Percentiles rank a stretch among this genome's conserved stretches.
Evolutionary conservation across 2,329 filamentous ascomycete species (phyloP).

Genomic region (Aspergillus pseudonomiae): DNA sequence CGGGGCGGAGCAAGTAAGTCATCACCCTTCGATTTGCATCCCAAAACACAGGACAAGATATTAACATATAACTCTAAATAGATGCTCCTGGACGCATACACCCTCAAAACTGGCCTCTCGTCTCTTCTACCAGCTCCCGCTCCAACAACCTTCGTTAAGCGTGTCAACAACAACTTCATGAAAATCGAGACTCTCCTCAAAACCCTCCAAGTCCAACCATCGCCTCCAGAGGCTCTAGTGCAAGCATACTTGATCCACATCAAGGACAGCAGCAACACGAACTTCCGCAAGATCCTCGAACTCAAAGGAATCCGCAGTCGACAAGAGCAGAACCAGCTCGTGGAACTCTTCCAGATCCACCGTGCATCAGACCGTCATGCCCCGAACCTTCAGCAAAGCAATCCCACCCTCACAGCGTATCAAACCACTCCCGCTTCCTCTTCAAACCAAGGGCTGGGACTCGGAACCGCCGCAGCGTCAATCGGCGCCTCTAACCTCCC

Average conservation of each 20-base stretch:
- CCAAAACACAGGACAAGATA: background rate
- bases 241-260: slow-evolving; percentile 98
- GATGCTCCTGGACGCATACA: slow-evolving; percentile 94
- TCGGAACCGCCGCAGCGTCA: slow-evolving; percentile 43
- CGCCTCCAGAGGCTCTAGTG: slow-evolving; percentile 88
- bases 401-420: slow-evolving; percentile 71
- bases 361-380: slow-evolving; percentile 67
- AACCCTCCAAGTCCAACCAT: slow-evolving; percentile 89
- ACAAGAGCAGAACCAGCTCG: slow-evolving; percentile 75
- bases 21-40: background rate
- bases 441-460: slow-evolving; percentile 50
- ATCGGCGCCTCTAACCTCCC: slow-evolving; percentile 51
- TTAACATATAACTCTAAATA: slow-evolving; percentile 38
- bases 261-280: slow-evolving; percentile 86
- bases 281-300: slow-evolving; percentile 95
- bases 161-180: slow-evolving; percentile 79
- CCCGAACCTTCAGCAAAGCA: slow-evolving; percentile 67
- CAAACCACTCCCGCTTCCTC: slow-evolving; percentile 36
- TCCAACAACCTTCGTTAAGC: slow-evolving; percentile 73
- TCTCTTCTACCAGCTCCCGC: slow-evolving; percentile 61
- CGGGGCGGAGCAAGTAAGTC: slow-evolving; percentile 79
- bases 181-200: slow-evolving; percentile 93
- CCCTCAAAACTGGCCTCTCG: slow-evolving; percentile 55
- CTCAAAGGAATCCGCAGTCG: slow-evolving; percentile 86
- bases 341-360: slow-evolving; percentile 91